Conservation (phyloP, 2,329 filamentous ascomycete species). For the Hymenoscyphus occultus region DNA sequence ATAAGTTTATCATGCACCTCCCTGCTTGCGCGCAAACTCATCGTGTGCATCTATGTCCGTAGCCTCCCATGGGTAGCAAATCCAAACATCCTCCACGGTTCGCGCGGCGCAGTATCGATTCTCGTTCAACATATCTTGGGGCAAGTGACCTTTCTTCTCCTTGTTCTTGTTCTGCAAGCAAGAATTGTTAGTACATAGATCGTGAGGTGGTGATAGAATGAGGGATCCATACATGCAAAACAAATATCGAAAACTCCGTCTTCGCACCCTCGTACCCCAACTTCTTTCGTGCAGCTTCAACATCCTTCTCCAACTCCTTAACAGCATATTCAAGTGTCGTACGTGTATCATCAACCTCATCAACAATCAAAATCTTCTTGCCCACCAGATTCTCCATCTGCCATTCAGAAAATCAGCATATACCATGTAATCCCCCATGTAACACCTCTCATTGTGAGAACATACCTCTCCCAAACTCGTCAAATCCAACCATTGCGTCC, state of each 20-base stretch:
- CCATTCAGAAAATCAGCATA: background rate
- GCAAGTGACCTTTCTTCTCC: slow-evolving; percentile 84
- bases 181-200: slow-evolving; percentile 15
- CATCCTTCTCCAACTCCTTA: slow-evolving; percentile 90
- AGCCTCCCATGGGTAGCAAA: slow-evolving; percentile 98
- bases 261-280: slow-evolving; percentile 69
- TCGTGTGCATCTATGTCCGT: slow-evolving; percentile 93
- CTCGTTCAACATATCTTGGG: slow-evolving; percentile 69
- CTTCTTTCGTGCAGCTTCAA: slow-evolving; percentile 73
- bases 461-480: slow-evolving; percentile 63
- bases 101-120: slow-evolving; percentile 79
- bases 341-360: slow-evolving; percentile 93
- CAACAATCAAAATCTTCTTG: slow-evolving; percentile 88
- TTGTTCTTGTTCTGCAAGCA: slow-evolving; percentile 86
- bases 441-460: background rate
- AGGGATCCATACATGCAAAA: slow-evolving; percentile 67
- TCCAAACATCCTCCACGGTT: slow-evolving; percentile 94
- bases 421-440: background rate
- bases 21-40: slow-evolving; percentile 50
- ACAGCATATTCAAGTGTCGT: slow-evolving; percentile 95
- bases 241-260: slow-evolving; percentile 92
- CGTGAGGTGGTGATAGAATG: background rate
- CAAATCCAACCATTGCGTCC: slow-evolving; percentile 97
- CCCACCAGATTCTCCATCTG: slow-evolving; percentile 83
- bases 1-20: too few relatives aligned